Conservation (phyloP, 2,329 filamentous ascomycete species). For the Trichoderma endophyticum region DNA sequence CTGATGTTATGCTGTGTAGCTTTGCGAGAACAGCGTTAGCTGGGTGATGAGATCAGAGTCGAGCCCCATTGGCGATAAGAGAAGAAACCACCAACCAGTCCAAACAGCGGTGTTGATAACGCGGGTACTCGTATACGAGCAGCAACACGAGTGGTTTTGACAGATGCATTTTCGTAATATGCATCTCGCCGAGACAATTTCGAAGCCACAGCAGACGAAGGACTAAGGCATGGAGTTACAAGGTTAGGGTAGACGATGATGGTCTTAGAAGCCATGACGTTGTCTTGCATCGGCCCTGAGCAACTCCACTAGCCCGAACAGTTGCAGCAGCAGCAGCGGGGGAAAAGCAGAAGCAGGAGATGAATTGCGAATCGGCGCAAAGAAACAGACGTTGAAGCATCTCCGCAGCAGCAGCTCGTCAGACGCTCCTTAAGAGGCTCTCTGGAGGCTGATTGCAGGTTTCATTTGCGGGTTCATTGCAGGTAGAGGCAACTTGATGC, state of each 20-base stretch:
- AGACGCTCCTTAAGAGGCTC: not conserved
- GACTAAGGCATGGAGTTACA: not conserved
- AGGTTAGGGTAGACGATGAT: not conserved
- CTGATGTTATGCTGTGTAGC: conserved; percentile 1
- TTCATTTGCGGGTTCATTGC: not conserved
- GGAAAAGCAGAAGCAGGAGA: not conserved
- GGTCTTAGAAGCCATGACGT: conserved; percentile 1
- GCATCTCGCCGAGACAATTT: conserved; percentile 7
- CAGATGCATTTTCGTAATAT: conserved; percentile 6
- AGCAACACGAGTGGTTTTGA: not conserved
- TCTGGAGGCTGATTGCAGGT: not conserved
- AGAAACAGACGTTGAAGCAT: not conserved
- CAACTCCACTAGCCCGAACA: conserved; percentile 6
- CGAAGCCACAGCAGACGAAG: not conserved
- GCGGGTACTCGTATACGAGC: not conserved
- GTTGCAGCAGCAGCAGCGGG: not conserved
- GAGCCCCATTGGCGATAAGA: not conserved
- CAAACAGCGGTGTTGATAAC: not conserved
- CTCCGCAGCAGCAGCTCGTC: not conserved
- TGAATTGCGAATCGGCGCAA: not conserved
- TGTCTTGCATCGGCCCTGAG: conserved; percentile 8
- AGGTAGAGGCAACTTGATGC: not conserved
- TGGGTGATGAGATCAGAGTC: not conserved
- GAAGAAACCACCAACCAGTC: not conserved
- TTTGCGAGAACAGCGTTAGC: not conserved